Percentiles rank a stretch among this genome's conserved stretches.
These are phyloP conservation scores for Trichopus zeylanicus DNA, from an alignment of 116 monocot genomes.

Conservation along the genomic window DNA sequence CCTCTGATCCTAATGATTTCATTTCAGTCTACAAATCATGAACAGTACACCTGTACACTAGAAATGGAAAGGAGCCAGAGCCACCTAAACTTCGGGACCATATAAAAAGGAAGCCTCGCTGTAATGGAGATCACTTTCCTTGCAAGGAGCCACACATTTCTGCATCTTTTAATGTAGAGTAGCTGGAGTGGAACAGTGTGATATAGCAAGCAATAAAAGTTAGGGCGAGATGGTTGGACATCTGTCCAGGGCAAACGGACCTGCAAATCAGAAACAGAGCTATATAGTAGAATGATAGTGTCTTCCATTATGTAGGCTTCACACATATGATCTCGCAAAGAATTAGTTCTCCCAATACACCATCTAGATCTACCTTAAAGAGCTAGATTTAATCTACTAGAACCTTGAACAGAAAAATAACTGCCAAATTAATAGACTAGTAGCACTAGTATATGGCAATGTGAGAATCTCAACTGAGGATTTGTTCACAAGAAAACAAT, in stretches of 20 bases:
- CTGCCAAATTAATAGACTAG: neutral
- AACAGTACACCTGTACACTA: slow-evolving; percentile 7
- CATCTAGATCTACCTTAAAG: too few relatives aligned
- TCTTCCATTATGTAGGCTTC: neutral
- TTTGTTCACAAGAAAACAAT: neutral
- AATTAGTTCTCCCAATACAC: too few relatives aligned
- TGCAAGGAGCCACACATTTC: slow-evolving; percentile 8
- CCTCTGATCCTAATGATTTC: slow-evolving; percentile 11
- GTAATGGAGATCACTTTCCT: slow-evolving; percentile 22
- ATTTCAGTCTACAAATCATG: neutral
- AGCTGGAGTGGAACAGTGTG: slow-evolving; percentile 8
- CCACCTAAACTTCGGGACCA: slow-evolving; percentile 12
- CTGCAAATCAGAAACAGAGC: neutral
- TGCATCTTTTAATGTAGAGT: slow-evolving; percentile 8
- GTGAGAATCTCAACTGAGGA: neutral
- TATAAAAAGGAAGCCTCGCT: slow-evolving; percentile 11
- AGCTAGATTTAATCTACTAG: too few relatives aligned
- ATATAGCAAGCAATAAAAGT: slow-evolving; percentile 18
- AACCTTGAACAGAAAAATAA: neutral
- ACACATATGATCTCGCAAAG: too few relatives aligned
- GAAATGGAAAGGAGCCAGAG: slow-evolving; percentile 5
- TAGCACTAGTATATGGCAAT: neutral
- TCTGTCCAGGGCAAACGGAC: neutral
- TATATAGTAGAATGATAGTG: neutral
- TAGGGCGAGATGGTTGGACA: neutral